Base-by-base conservation (phyloP, 768 basidiomycete species). In the Rhodotorula kratochvilovae region DNA sequence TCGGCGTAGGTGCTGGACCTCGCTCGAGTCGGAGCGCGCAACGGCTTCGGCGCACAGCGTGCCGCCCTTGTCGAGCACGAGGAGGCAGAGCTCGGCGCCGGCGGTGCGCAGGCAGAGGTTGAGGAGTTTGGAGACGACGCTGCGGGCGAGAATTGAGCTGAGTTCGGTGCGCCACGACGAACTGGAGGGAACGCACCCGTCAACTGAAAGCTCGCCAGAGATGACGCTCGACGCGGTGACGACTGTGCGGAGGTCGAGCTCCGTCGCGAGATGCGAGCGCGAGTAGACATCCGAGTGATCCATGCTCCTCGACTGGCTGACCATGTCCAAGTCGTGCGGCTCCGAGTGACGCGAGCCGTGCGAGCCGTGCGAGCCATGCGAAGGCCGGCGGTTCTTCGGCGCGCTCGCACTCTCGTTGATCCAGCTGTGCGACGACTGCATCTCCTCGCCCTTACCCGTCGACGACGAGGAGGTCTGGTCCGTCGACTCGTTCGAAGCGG, bases 101-200 rank as follows among this genome's bases (percentile, higher is more conserved):
- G 70, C 74, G 10, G 70, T 69, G 6, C 67, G 63, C 1, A 75
- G 45, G 0, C 67, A 61, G 31, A 75, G 70, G 27, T 56, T 66
- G 25, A 75, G 64, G 0, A 75, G 74, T 57, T 75, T 75, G 29
- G 70, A 68, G 5, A 75, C 74, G 62, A 75, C 69, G 21, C 73
- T 70, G 61, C 36, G 36, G 21, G 27, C 2, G 23, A 3, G 3
- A 29, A 35, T 1, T 0, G 7, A 25, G 59, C 27, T 66, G 45
- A 36, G 60, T 12, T 29, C 16, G n/a, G 29, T 21, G 42, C 21
- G 10, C 25, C 4, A 33, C 25, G 42, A 36, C 21, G 2, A 63
- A 36, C 12, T 5, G 8, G 35, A 23, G 29, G 3, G 17, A 15
- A 31, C 68, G 57, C 15, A 73, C 69, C 67, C 67, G 25, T 75